Evolutionary conservation across 192 early-diverging fungal species (phyloP).

Genomic region (Thamnidium elegans): DNA sequence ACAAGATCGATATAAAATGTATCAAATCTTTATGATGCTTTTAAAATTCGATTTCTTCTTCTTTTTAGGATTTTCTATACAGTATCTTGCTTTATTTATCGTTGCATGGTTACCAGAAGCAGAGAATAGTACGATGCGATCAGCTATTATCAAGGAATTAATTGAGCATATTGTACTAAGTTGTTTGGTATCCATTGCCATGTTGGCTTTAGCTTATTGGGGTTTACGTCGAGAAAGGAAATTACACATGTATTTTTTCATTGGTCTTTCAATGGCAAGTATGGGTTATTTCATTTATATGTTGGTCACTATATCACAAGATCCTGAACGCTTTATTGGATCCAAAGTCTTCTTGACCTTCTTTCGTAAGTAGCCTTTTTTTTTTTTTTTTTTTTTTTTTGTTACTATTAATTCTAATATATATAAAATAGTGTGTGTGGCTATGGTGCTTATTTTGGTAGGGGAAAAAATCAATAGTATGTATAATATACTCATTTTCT

Average conservation of each 20-base stretch:
- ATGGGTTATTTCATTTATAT: constrained; percentile 72
- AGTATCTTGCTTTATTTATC: constrained; percentile 65
- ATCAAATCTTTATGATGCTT: constrained; percentile 77
- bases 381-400: neutral
- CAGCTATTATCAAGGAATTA: constrained; percentile 31
- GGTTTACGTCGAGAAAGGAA: constrained; percentile 56
- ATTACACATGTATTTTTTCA: constrained; percentile 56
- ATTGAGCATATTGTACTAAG: constrained; percentile 48
- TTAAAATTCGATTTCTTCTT: constrained; percentile 82
- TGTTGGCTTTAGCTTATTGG: constrained; percentile 52
- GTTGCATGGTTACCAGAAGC: constrained; percentile 32
- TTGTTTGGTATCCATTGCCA: constrained; percentile 42
- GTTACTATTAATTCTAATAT: neutral
- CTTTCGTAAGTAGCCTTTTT: constrained; percentile 47
- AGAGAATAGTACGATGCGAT: constrained; percentile 9
- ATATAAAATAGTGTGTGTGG: constrained; percentile 42
- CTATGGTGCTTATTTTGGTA: constrained; percentile 45
- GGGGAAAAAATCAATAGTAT: too few species aligned
- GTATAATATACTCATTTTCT: neutral
- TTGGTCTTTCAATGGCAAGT: constrained; percentile 56
- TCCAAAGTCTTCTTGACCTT: constrained; percentile 51
- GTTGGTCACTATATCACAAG: constrained; percentile 55
- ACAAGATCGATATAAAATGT: constrained; percentile 66
- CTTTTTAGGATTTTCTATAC: constrained; percentile 72
- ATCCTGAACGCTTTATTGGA: constrained; percentile 42